Evolutionary conservation across 148 eudicot genomes (phyloP), one percentile per base, ranked within the genome.

Genomic region (Pouteria glomerata): DNA sequence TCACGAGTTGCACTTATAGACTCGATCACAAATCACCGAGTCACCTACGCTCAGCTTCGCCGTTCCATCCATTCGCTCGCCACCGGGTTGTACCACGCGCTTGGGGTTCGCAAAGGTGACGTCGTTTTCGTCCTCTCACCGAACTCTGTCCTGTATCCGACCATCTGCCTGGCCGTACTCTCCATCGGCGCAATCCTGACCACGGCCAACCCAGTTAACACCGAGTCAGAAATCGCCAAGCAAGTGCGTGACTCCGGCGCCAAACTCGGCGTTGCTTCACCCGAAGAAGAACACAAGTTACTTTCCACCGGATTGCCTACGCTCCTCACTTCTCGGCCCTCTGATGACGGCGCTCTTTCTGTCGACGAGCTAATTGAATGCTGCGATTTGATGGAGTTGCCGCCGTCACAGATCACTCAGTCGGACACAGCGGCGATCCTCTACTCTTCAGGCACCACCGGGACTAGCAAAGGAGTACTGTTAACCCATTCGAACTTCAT

Each of bases 371-470:
- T 85, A 14, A 71, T 82, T 26, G 76, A 82, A 1, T 47, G 50
- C 26, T 85, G 83, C 39, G 85, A 85, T 19, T 60, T 72, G 15
- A 5, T 60, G n/a, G 77, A 80, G 58, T 68, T 80, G 31, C 82
- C 86, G 1, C 44, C 59, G 50, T 29, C 15, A 15, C 39, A 52
- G 57, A 48, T 78, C 8, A 59, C 71, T 45, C 86, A 78, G 45
- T 78, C 84, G 2, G 86, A 85, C 56, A 67, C 79, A 13, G 88
- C 86, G 8, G 88, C 75, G 19, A 80, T 85, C 12, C n/a, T 85
- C 3, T 82, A 85, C 69, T 85, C 88, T 44, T 85, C 86, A 0
- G 88, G 88, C 6, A 85, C 84, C 18, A 82, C 88, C 2, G 88
- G 88, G 18, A 68, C 77, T 1, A 85, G 86, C 73, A 85, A 85